Evolutionary conservation across 2,329 filamentous ascomycete genomes (phyloP).

Genomic region (Monilinia polystroma): DNA sequence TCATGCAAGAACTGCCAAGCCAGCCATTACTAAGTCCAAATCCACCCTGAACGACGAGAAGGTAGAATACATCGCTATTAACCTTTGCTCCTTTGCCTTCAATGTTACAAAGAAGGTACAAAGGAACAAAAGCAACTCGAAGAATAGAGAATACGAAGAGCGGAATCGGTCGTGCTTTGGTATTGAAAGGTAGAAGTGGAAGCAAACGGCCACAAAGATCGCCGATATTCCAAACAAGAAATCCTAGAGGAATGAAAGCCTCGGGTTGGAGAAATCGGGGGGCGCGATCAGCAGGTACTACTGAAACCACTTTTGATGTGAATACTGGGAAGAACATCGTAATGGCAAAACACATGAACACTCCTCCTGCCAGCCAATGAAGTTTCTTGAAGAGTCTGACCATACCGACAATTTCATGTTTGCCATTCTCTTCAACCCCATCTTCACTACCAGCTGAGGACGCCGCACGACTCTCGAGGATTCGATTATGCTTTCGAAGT

Average conservation of each 20-base stretch:
- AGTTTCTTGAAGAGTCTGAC: conserved; percentile 72
- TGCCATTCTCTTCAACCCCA: conserved; percentile 50
- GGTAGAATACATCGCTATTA: conserved; percentile 82
- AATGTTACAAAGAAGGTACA: conserved; percentile 91
- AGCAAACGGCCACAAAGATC: conserved; percentile 76
- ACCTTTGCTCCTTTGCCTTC: conserved; percentile 71
- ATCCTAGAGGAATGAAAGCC: conserved; percentile 84
- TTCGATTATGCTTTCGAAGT: conserved; percentile 56
- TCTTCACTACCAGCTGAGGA: conserved; percentile 53
- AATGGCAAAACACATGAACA: conserved; percentile 77
- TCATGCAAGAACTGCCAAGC: conserved; percentile 86
- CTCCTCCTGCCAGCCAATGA: conserved; percentile 70
- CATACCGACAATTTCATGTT: conserved; percentile 56
- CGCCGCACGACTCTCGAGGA: conserved; percentile 53
- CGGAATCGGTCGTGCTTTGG: conserved; percentile 61
- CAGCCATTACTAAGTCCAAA: conserved; percentile 89
- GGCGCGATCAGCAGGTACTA: conserved; percentile 44
- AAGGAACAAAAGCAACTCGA: conserved; percentile 70
- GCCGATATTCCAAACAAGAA: conserved; percentile 91
- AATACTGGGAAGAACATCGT: conserved; percentile 97
- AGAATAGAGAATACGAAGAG: conserved; percentile 67
- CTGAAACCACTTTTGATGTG: conserved; percentile 65
- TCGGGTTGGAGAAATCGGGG: conserved; percentile 65
- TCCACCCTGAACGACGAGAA: conserved; percentile 75
- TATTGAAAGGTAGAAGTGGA: conserved; percentile 56